Evolutionary conservation across 768 basidiomycete genomes (phyloP).

Genomic region (Pisolithus orientalis): DNA sequence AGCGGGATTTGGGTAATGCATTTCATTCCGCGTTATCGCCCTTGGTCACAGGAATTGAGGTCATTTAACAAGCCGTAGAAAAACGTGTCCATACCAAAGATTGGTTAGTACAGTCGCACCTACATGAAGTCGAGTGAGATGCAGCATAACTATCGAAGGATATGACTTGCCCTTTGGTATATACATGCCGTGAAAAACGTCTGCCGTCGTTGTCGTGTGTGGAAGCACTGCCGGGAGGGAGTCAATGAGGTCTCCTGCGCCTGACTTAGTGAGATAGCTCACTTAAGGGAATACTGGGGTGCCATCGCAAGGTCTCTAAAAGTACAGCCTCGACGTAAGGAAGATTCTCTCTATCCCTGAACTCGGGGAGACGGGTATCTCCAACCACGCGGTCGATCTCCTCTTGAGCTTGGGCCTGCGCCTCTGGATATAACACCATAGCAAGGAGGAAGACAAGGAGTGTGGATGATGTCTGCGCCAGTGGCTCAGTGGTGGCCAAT

Average conservation of each 20-base stretch:
- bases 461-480: conserved; percentile 9
- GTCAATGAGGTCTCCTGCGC: too few species aligned
- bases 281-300: conserved; percentile 17
- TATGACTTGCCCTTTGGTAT: conserved; percentile 43
- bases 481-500: neutral
- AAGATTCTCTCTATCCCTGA: conserved; percentile 14
- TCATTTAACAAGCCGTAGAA: neutral
- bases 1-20: conserved; percentile 21
- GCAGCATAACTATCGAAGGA: neutral
- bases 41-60: conserved; percentile 1
- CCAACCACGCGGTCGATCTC: conserved; percentile 13
- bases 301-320: conserved; percentile 18
- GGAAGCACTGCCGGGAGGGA: conserved; percentile 15
- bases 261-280: neutral
- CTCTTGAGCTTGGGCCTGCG: conserved; percentile 15
- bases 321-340: conserved; percentile 18
- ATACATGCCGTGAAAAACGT: conserved; percentile 36
- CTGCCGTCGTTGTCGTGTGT: conserved; percentile 30
- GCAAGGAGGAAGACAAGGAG: conserved; percentile 14
- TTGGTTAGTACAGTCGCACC: conserved; percentile 19
- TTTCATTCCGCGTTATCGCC: conserved; percentile 19
- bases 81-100: conserved; percentile 8
- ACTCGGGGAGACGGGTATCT: conserved; percentile 9
- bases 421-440: conserved; percentile 17
- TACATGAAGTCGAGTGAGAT: neutral